phyloP scores from a whole-genome alignment of 2,329 filamentous ascomycete species.

The Fusarium proliferatum region DNA sequence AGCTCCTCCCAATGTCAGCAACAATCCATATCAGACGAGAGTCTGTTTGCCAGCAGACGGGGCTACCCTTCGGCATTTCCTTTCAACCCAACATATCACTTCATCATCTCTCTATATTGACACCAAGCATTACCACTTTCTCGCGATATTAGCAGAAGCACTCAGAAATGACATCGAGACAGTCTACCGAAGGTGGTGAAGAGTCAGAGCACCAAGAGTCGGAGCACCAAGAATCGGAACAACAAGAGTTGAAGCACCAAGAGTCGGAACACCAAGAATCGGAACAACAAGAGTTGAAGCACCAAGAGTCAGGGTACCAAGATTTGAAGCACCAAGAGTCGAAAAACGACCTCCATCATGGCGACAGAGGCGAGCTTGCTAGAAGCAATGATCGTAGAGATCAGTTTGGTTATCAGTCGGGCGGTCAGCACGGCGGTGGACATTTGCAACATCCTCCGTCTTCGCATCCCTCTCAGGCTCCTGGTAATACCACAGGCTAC shows the following conservation, averaged over 20 bases:
- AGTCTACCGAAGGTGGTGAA: background rate
- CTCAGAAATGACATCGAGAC: background rate
- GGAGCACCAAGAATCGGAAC: accelerated
- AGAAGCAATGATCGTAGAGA: background rate
- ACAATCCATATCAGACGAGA: background rate
- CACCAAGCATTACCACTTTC: background rate
- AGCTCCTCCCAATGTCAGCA: background rate
- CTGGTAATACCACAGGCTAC: too few relatives aligned
- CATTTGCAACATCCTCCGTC: background rate
- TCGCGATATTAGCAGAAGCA: background rate
- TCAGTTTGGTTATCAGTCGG: background rate
- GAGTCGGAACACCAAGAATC: background rate
- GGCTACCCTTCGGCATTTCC: background rate
- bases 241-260: too few relatives aligned
- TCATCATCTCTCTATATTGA: background rate
- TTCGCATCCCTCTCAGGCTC: background rate
- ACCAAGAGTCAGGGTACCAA: too few relatives aligned
- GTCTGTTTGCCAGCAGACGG: background rate
- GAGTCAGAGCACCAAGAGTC: background rate
- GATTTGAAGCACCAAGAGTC: too few relatives aligned
- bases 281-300: accelerated
- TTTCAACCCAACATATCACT: background rate
- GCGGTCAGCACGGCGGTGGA: background rate
- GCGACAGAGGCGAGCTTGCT: background rate
- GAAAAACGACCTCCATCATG: background rate